phyloP scores from a whole-genome alignment of 768 basidiomycete species.

The Lanmaoa rubissima region DNA sequence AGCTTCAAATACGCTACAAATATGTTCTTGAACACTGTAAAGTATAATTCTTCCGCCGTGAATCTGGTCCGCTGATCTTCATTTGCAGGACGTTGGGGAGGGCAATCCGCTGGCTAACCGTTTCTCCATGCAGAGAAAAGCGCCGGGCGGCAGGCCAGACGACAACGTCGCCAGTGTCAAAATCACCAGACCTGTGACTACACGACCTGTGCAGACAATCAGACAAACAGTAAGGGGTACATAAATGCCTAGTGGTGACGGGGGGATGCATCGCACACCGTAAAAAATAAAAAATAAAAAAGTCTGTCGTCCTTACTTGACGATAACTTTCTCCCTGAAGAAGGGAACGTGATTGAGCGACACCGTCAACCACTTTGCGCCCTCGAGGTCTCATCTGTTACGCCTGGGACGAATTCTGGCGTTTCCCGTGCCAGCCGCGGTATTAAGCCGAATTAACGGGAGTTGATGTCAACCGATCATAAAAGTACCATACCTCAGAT shows the following conservation, averaged over 20 bases:
- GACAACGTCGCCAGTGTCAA: neutral
- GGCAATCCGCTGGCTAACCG: neutral
- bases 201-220: conserved; percentile 6
- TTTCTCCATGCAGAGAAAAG: neutral
- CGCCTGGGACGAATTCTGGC: neutral
- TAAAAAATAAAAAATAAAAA: neutral
- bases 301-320: neutral
- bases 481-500: neutral
- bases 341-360: neutral
- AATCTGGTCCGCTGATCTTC: neutral
- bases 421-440: neutral
- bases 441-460: neutral
- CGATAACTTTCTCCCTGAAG: neutral
- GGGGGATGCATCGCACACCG: neutral
- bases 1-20: neutral
- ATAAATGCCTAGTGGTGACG: neutral
- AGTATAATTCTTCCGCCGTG: neutral
- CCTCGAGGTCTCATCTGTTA: neutral
- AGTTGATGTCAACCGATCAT: neutral
- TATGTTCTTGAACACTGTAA: conserved; percentile 8
- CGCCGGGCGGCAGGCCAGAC: conserved; percentile 8
- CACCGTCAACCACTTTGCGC: neutral
- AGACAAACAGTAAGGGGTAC: neutral
- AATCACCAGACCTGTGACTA: neutral
- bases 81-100: neutral